A percentile compares a stretch with the other conserved stretches of the same genome.
phyloP scores from a whole-genome alignment of 345 rosid species.

The Ricinus communis region DNA sequence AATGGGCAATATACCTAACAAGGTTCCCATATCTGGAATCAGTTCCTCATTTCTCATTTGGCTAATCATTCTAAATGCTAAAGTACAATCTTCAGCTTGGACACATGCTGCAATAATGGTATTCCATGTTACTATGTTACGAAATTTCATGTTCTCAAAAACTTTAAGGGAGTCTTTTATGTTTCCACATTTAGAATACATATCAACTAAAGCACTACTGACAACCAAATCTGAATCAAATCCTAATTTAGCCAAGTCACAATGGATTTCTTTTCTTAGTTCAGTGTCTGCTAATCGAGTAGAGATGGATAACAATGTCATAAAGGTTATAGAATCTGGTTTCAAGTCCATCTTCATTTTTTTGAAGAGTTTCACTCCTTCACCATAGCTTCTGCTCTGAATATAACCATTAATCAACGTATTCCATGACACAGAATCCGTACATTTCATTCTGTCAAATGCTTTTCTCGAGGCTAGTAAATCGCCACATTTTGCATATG shows the following conservation, averaged over 20 bases:
- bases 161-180: slow-evolving; percentile 38
- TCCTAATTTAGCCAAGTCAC: slow-evolving; percentile 49
- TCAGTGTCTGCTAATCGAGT: slow-evolving; percentile 33
- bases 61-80: slow-evolving; percentile 46
- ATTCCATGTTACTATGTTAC: slow-evolving; percentile 63
- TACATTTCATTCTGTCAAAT: slow-evolving; percentile 44
- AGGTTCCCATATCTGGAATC: slow-evolving; percentile 50
- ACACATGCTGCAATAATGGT: slow-evolving; percentile 54
- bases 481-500: slow-evolving; percentile 59
- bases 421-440: slow-evolving; percentile 66
- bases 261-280: slow-evolving; percentile 50
- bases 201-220: slow-evolving; percentile 53
- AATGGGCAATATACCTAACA: slow-evolving; percentile 52
- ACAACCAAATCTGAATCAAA: slow-evolving; percentile 39
- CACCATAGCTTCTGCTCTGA: slow-evolving; percentile 34
- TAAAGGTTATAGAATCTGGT: slow-evolving; percentile 53
- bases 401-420: slow-evolving; percentile 52
- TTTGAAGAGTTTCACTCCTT: slow-evolving; percentile 52
- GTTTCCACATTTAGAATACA: slow-evolving; percentile 59
- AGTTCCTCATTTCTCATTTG: slow-evolving; percentile 41
- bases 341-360: slow-evolving; percentile 35
- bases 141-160: slow-evolving; percentile 44
- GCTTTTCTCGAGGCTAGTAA: slow-evolving; percentile 44
- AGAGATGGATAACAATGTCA: slow-evolving; percentile 46
- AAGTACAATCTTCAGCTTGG: slow-evolving; percentile 43